Percentiles rank a stretch among this genome's conserved stretches.
phyloP scores from a whole-genome alignment of 257 asterid species.

The Solanum infundibuliforme region DNA sequence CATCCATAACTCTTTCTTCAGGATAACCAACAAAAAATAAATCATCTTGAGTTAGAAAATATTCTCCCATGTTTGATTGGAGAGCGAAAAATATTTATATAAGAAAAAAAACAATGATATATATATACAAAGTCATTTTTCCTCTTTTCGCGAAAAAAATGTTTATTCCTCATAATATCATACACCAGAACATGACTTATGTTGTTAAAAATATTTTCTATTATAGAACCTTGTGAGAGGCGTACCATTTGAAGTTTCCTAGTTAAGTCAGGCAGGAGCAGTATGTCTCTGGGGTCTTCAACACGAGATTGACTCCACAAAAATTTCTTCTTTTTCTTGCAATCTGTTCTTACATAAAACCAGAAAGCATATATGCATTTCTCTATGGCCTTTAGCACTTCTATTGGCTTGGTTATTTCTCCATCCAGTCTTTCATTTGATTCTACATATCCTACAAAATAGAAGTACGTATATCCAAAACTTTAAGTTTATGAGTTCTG shows the following conservation, averaged over 20 bases:
- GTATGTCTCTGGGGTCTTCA: slow-evolving; percentile 54
- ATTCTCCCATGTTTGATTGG: neutral
- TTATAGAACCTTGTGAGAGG: neutral
- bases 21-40: neutral
- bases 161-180: neutral
- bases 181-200: neutral
- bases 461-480: neutral
- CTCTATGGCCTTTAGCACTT: slow-evolving; percentile 28
- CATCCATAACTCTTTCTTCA: slow-evolving; percentile 33
- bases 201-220: neutral
- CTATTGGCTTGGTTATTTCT: slow-evolving; percentile 21
- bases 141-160: neutral
- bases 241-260: slow-evolving; percentile 34
- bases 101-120: neutral
- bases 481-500: neutral
- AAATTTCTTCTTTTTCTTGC: slow-evolving; percentile 6
- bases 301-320: slow-evolving; percentile 17
- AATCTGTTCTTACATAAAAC: slow-evolving; percentile 25
- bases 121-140: neutral
- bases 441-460: neutral
- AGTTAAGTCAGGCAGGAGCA: slow-evolving; percentile 23
- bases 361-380: slow-evolving; percentile 40
- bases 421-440: slow-evolving; percentile 8
- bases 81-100: neutral
- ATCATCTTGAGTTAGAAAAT: neutral